A percentile compares a stretch with the other conserved stretches of the same genome.
phyloP scores from a whole-genome alignment of 78 protist genomes.

The Dictyostelium intermedium region DNA sequence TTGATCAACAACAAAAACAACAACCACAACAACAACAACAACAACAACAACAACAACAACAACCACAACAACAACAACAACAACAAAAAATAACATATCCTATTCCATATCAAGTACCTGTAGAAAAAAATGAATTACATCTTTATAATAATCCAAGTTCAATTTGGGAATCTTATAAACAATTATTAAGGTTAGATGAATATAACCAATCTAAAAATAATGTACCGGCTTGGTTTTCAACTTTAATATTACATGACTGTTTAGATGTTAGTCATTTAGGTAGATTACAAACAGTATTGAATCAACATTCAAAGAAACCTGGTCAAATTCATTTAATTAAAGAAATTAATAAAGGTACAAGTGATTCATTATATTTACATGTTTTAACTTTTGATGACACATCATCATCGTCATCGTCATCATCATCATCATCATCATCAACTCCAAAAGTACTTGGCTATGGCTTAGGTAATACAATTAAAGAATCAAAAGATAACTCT shows the following conservation, averaged over 20 bases:
- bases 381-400: neutral
- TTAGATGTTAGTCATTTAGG: neutral
- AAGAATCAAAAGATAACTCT: neutral
- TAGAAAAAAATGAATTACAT: neutral
- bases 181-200: neutral
- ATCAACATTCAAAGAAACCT: neutral
- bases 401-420: neutral
- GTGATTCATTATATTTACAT: neutral
- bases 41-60: too few species aligned
- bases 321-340: constrained; percentile 20
- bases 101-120: neutral
- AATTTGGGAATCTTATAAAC: neutral
- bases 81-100: neutral
- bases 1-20: too few species aligned
- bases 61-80: too few species aligned
- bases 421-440: neutral
- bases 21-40: too few species aligned
- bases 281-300: neutral
- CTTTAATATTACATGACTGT: neutral
- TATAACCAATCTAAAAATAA: neutral
- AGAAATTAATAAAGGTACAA: constrained; percentile 49
- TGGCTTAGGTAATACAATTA: constrained; percentile 18
- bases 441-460: constrained; percentile 42
- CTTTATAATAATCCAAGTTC: neutral
- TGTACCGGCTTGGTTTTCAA: constrained; percentile 56